These are phyloP conservation scores for Allomyces macrogynus DNA, from an alignment of 192 early-diverging fungal genomes.

Conservation along the genomic window DNA sequence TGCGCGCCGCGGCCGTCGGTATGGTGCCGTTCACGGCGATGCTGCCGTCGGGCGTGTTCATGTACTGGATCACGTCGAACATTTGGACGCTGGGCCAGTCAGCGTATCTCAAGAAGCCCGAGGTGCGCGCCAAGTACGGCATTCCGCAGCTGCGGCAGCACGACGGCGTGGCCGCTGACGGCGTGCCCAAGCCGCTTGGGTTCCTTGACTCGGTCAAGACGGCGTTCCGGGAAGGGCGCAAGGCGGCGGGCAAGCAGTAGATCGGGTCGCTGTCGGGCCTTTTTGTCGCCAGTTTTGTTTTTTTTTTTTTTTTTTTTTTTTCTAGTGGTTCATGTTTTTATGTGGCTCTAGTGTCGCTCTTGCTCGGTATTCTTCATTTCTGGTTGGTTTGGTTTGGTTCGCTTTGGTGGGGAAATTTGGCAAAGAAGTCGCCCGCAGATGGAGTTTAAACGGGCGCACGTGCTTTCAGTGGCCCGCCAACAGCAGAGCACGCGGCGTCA, in stretches of 20 bases:
- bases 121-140: conserved; percentile 29
- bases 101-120: conserved; percentile 31
- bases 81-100: conserved; percentile 48
- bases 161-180: not conserved
- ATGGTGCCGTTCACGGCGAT: conserved; percentile 18
- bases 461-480: too few relatives aligned
- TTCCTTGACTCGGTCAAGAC: not conserved
- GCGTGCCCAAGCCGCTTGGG: not conserved
- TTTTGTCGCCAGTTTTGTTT: too few relatives aligned
- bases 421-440: too few relatives aligned
- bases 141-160: conserved; percentile 25
- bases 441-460: too few relatives aligned
- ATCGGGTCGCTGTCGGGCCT: not conserved
- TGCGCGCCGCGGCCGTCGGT: conserved; percentile 7
- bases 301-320: too few relatives aligned
- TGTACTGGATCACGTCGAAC: conserved; percentile 72
- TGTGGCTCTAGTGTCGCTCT: too few relatives aligned
- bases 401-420: too few relatives aligned
- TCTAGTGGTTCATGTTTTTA: too few relatives aligned
- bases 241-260: not conserved
- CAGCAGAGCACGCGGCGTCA: too few relatives aligned
- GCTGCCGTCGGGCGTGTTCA: conserved; percentile 42
- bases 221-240: not conserved
- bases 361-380: too few relatives aligned
- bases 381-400: too few relatives aligned